These are phyloP conservation scores for Phylloporus sp. DNA, from an alignment of 768 basidiomycete genomes.

Conservation along the genomic window DNA sequence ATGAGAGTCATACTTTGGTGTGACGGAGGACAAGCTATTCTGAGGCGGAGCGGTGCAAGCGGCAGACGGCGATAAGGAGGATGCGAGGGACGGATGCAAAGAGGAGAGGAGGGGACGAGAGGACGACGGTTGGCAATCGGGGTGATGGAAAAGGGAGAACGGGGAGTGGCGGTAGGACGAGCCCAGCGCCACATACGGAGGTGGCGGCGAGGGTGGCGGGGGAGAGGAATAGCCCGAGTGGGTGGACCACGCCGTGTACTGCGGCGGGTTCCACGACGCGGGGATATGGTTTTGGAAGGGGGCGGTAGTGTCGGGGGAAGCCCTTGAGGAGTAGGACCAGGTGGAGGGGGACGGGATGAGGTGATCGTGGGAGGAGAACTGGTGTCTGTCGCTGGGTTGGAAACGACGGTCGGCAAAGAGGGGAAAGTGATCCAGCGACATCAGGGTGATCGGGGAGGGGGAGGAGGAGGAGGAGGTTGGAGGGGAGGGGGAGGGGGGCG, in stretches of 20 bases:
- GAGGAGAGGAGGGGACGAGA: constrained; percentile 18
- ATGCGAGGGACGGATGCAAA: constrained; percentile 12
- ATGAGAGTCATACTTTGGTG: constrained; percentile 23
- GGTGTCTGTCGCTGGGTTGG: constrained; percentile 22
- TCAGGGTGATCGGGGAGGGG: constrained; percentile 10
- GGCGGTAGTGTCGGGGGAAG: constrained; percentile 16
- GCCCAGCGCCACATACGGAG: constrained; percentile 19
- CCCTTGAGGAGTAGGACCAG: constrained; percentile 25
- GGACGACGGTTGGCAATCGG: constrained; percentile 18
- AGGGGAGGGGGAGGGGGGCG: constrained; percentile 9
- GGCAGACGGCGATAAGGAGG: constrained; percentile 15
- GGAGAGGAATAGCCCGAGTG: constrained; percentile 22
- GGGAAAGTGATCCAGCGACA: constrained; percentile 34
- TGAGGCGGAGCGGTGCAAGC: constrained; percentile 14
- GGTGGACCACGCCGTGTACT: constrained; percentile 14
- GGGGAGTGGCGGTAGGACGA: constrained; percentile 23
- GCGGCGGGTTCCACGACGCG: constrained; percentile 15
- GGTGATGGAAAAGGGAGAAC: constrained; percentile 17
- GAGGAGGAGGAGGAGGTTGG: not conserved
- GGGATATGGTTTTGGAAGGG: constrained; percentile 13
- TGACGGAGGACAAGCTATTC: constrained; percentile 14
- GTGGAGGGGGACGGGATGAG: constrained; percentile 19
- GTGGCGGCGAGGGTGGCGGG: constrained; percentile 17
- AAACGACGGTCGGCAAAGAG: constrained; percentile 32
- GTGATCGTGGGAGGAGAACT: constrained; percentile 20